Base-by-base conservation (phyloP, 1,284 basidiomycete species). In the Pyrrhoderma lamaoense region DNA sequence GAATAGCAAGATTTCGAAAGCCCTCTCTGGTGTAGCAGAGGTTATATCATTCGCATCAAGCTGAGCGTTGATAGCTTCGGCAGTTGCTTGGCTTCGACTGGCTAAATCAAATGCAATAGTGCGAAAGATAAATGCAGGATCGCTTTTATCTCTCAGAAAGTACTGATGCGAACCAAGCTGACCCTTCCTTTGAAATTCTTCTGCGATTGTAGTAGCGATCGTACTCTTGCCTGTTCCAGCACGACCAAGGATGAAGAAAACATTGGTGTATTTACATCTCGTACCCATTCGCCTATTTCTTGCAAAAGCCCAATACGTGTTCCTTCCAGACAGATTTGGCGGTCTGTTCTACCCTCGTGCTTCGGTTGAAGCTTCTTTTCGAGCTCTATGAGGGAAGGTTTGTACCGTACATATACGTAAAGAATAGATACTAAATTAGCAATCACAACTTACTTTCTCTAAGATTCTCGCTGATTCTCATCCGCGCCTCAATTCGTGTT, bases 201-300 rank as follows among this genome's bases (percentile, higher is more conserved):
- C 39, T 0, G 48, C 40, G 2, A 50, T 50, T 5, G 43, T 51
- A 18, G 60, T 51, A 45, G 63, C 64, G 21, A 46, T 61, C 47
- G 55, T 47, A 31, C 48, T 49, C 40, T 58, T 53, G 14, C 65
- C 64, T 7, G 57, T 48, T 45, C 65, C 65, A 14, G 65, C 64
- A 46, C 63, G 62, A 45, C 64, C 64, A 57, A 63, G 62, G 56
- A 62, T 42, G 34, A 42, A 36, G 31, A 51, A 31, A 19, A 45
- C 19, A 11, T 51, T 51, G 21, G 23, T 35, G 7, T 25, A 8
- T 34, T 45, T 18, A 18, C 5, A 14, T 5, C 4, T 7, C 5
- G 8, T 7, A 21, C 43, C 43, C 43, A 45, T 34, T 45, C 18
- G 8, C 16, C 5, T 4, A 45, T 34, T 22, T 11, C 5, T 45